phyloP scores from a whole-genome alignment of 805 yeast genomes.

The Saccharomycopsis guyanensis region DNA sequence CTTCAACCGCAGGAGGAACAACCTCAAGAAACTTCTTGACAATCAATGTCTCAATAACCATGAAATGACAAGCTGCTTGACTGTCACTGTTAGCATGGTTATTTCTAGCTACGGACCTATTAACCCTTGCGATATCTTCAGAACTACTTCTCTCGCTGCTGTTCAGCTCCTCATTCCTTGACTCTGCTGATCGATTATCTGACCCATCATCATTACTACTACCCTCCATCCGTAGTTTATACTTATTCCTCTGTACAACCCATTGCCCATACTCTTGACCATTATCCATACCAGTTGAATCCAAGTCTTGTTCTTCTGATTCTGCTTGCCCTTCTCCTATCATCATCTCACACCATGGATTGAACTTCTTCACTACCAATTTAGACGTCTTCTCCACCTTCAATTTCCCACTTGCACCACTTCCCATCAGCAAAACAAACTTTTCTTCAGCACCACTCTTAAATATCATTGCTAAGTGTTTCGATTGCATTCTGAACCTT shows the following conservation, averaged over 20 bases:
- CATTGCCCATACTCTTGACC: too few relatives aligned
- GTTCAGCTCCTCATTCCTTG: too few relatives aligned
- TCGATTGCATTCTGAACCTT: background rate
- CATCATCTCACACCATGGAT: background rate
- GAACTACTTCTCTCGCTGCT: background rate
- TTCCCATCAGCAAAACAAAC: background rate
- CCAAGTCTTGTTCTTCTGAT: too few relatives aligned
- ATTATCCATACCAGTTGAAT: too few relatives aligned
- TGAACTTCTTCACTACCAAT: background rate
- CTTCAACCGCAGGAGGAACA: constrained; percentile 13
- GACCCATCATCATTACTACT: background rate
- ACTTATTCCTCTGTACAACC: too few relatives aligned
- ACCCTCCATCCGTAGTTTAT: too few relatives aligned
- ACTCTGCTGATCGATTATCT: too few relatives aligned
- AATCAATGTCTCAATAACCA: constrained; percentile 13
- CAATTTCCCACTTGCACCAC: background rate
- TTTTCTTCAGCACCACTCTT: background rate
- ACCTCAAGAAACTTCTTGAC: constrained; percentile 17
- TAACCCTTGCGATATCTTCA: too few relatives aligned
- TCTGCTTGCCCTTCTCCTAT: background rate
- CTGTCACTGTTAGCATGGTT: too few relatives aligned
- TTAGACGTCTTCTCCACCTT: background rate
- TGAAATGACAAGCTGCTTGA: background rate
- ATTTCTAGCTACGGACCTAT: too few relatives aligned
- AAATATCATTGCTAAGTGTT: background rate